Base-by-base conservation (phyloP, 305 asterid species). In the Caryopteris hybrid region DNA sequence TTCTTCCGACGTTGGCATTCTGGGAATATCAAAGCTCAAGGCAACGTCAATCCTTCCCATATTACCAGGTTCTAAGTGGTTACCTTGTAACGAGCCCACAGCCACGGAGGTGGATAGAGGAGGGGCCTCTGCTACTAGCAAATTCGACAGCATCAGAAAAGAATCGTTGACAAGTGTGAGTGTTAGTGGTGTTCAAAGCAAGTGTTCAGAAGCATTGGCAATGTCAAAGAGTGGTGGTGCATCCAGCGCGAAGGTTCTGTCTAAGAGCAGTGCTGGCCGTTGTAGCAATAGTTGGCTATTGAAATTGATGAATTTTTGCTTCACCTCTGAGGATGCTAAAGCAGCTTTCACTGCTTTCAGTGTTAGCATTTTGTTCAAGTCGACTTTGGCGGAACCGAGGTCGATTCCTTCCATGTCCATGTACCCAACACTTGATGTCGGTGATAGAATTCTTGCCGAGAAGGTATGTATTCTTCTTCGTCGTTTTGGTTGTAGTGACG, bases 331-430 rank as follows among this genome's bases (percentile, higher is more conserved):
- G 73, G 96, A 93, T 76, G 95, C 96, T 14, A 88, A 88, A 76
- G 96, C 99, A 1, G 96, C 85, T 51, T 83, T 88, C 72, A 93
- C 99, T 41, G 99, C 97, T 53, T 71, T 90, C 76, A 88, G 92
- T 16, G 95, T 93, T 42, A 84, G 90, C 57, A 79, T 93, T 52
- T 55, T 93, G 81, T 91, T 85, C 73, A 87, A 83, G 69, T 93
- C 99, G 22, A 85, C 90, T 53, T 70, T 93, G 80, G 99, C 97
- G 1, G 99, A 90, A 84, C 96, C 99, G 1, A 87, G 93, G 85
- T 88, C 89, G 23, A 93, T 93, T 73, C 96, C 97, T 3, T 88
- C 99, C 0, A 71, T 80, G 68, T 93, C 99, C 22, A 93, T 93
- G 99, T 87, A 61, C 75, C 97, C 99, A 5, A 88, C 99, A 18